Conservation (phyloP, 2,329 filamentous ascomycete species). For the Xenoacremonium recifei region DNA sequence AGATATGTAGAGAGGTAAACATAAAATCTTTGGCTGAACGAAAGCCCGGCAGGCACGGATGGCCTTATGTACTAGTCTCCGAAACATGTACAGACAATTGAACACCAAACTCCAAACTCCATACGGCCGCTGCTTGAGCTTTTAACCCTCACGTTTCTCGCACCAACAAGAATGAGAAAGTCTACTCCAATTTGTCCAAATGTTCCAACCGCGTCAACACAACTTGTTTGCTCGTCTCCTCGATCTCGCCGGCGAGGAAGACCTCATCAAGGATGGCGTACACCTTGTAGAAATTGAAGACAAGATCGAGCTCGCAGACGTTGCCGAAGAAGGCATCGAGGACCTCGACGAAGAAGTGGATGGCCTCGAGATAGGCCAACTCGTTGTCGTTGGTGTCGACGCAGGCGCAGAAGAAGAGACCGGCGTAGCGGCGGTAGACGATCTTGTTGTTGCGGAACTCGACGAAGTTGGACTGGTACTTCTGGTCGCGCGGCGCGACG, state of each 20-base stretch:
- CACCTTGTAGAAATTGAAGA: slow-evolving; percentile 81
- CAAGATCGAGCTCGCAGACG: slow-evolving; percentile 94
- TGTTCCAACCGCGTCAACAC: slow-evolving; percentile 93
- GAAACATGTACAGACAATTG: too few relatives aligned
- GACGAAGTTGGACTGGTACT: slow-evolving; percentile 99
- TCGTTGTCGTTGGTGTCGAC: slow-evolving; percentile 99
- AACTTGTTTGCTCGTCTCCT: slow-evolving; percentile 98
- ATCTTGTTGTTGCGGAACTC: slow-evolving; percentile 94
- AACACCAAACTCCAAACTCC: too few relatives aligned
- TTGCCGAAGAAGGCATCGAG: slow-evolving; percentile 98
- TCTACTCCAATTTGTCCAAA: slow-evolving; percentile 93
- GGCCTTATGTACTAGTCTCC: too few relatives aligned
- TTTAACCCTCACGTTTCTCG: too few relatives aligned
- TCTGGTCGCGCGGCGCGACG: slow-evolving; percentile 95
- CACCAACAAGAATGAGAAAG: too few relatives aligned
- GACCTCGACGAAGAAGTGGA: slow-evolving; percentile 99
- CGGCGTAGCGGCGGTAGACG: slow-evolving; percentile 95
- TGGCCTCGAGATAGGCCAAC: slow-evolving; percentile 92
- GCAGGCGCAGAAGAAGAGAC: slow-evolving; percentile 98
- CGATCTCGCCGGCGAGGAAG: slow-evolving; percentile 94
- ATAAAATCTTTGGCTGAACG: too few relatives aligned
- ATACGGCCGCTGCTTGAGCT: too few relatives aligned
- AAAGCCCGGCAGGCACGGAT: too few relatives aligned
- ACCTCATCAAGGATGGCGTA: slow-evolving; percentile 99
- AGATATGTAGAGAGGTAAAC: neutral